phyloP scores from a whole-genome alignment of 371 early-diverging fungal species.

The Mucor indicus region DNA sequence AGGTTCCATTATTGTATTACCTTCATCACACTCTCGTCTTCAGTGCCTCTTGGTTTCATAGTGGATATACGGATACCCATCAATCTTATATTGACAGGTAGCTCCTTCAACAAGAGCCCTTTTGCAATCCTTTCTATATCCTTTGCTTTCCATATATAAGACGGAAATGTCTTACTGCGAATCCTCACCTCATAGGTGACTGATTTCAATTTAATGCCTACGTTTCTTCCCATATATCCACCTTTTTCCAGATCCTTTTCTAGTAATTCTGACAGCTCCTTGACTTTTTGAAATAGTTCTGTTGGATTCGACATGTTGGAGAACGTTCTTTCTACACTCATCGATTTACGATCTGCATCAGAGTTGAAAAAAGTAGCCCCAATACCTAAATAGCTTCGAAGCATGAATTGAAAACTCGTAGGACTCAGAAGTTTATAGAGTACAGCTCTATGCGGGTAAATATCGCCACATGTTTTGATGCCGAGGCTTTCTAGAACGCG shows the following conservation, averaged over 20 bases:
- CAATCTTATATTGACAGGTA: constrained; percentile 39
- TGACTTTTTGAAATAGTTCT: constrained; percentile 28
- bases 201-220: constrained; percentile 41
- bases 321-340: constrained; percentile 48
- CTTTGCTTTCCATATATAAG: constrained; percentile 23
- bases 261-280: constrained; percentile 31
- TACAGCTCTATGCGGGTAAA: constrained; percentile 35
- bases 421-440: constrained; percentile 41
- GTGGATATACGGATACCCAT: constrained; percentile 45
- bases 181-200: constrained; percentile 36
- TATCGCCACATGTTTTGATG: constrained; percentile 36
- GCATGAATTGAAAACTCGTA: constrained; percentile 37
- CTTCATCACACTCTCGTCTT: constrained; percentile 32
- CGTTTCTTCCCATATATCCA: constrained; percentile 33
- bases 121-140: constrained; percentile 40
- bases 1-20: constrained; percentile 5
- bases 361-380: constrained; percentile 27
- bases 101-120: constrained; percentile 31
- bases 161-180: constrained; percentile 38
- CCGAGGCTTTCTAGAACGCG: constrained; percentile 37
- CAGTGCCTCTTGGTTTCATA: constrained; percentile 20
- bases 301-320: constrained; percentile 22
- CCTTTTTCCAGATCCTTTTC: constrained; percentile 29
- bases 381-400: constrained; percentile 33
- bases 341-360: constrained; percentile 31